Percentiles rank a stretch among this genome's conserved stretches.
phyloP scores from a whole-genome alignment of 2,329 filamentous ascomycete genomes.

The Xylaria sp. region DNA sequence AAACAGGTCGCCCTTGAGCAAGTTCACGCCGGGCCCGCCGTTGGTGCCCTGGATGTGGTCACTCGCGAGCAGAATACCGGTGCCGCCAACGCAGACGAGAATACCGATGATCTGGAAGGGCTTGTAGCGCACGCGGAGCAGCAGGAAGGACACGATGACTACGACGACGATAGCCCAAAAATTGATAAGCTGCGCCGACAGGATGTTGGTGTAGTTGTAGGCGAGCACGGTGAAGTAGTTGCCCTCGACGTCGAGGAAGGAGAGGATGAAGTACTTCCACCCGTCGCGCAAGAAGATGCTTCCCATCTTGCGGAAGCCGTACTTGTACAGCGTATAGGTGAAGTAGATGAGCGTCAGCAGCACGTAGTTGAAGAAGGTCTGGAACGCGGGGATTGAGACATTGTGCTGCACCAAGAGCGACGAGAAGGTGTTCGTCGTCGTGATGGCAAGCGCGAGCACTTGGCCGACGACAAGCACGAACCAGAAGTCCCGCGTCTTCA shows the following conservation, averaged over 20 bases:
- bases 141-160: slow-evolving; percentile 81
- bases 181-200: slow-evolving; percentile 95
- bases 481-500: slow-evolving; percentile 89
- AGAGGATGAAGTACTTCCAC: slow-evolving; percentile 94
- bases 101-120: slow-evolving; percentile 87
- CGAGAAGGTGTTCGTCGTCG: slow-evolving; percentile 90
- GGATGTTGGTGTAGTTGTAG: slow-evolving; percentile 90
- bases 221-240: slow-evolving; percentile 98
- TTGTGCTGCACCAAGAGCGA: slow-evolving; percentile 73
- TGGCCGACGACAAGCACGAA: slow-evolving; percentile 83
- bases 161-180: slow-evolving; percentile 98
- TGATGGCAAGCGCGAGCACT: slow-evolving; percentile 88
- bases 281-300: slow-evolving; percentile 75
- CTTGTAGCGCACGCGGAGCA: slow-evolving; percentile 91
- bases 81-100: slow-evolving; percentile 88
- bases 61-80: slow-evolving; percentile 84
- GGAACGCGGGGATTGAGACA: slow-evolving; percentile 92
- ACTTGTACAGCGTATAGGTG: slow-evolving; percentile 79
- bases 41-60: slow-evolving; percentile 86
- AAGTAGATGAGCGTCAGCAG: slow-evolving; percentile 86
- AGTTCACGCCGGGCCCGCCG: slow-evolving; percentile 73
- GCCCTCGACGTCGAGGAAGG: slow-evolving; percentile 93
- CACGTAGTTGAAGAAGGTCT: slow-evolving; percentile 94
- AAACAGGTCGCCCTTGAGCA: slow-evolving; percentile 92
- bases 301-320: slow-evolving; percentile 78